phyloP scores from a whole-genome alignment of 2,329 filamentous ascomycete genomes.

The Pseudogymnoascus sp. region DNA sequence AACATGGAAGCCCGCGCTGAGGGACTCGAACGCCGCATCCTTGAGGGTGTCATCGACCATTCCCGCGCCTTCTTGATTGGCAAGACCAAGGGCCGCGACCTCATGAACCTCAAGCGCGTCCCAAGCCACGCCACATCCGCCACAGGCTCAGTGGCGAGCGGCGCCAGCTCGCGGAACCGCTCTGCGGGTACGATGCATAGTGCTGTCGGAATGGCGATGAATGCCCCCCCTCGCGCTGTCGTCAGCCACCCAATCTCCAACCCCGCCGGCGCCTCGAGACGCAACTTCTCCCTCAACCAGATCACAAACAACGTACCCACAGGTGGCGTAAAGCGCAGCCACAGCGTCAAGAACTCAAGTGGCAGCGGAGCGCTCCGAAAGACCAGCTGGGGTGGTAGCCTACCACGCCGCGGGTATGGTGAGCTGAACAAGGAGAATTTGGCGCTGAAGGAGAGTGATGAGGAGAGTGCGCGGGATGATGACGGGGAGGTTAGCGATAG shows the following conservation, averaged over 20 bases:
- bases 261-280: conserved; percentile 51
- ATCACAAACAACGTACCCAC: conserved; percentile 64
- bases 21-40: conserved; percentile 78
- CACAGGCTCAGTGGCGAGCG: conserved; percentile 30
- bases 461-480: conserved; percentile 28
- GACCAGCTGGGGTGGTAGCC: conserved; percentile 56
- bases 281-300: conserved; percentile 85
- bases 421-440: conserved; percentile 57
- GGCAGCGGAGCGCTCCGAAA: conserved; percentile 49
- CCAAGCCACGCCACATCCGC: conserved; percentile 36
- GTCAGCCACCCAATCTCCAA: conserved; percentile 30
- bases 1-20: conserved; percentile 87
- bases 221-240: conserved; percentile 30
- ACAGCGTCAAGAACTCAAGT: conserved; percentile 61
- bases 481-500: conserved; percentile 19
- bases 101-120: conserved; percentile 44
- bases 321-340: conserved; percentile 64
- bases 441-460: conserved; percentile 52
- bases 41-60: conserved; percentile 94
- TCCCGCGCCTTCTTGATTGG: conserved; percentile 81
- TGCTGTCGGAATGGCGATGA: conserved; percentile 46
- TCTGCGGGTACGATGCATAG: conserved; percentile 27
- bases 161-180: conserved; percentile 30
- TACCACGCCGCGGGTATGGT: conserved; percentile 33
- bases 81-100: conserved; percentile 43